Conservation (phyloP, 305 asterid genomes). For the Fraxinus xanthoxyloides region DNA sequence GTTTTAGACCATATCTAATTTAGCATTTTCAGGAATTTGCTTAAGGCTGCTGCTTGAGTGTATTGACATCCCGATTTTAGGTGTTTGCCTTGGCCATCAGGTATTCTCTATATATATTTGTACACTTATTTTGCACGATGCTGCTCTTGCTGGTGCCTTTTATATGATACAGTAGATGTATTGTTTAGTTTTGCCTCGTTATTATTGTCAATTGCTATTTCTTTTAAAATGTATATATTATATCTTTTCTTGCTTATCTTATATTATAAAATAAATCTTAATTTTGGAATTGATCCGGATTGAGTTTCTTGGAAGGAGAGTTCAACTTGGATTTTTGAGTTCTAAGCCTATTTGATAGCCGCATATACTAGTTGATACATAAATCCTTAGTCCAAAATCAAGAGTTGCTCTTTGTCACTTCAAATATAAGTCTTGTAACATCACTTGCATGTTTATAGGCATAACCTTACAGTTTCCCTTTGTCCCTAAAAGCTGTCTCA, state of each 20-base stretch:
- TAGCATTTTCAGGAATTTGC: constrained; percentile 72
- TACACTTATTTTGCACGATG: neutral
- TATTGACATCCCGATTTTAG: constrained; percentile 87
- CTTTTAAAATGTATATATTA: neutral
- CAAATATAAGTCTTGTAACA: neutral
- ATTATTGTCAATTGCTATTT: neutral
- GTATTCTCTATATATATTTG: constrained; percentile 32
- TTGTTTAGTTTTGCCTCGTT: neutral
- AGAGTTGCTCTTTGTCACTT: neutral
- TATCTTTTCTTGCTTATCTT: neutral
- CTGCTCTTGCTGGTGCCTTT: neutral
- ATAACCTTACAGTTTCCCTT: neutral
- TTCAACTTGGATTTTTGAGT: neutral
- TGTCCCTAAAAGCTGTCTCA: neutral
- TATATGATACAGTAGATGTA: neutral
- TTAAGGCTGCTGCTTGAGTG: constrained; percentile 82
- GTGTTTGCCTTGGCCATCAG: constrained; percentile 99
- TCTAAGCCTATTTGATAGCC: neutral
- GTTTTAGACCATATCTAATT: neutral
- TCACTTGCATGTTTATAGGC: neutral
- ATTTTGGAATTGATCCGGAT: neutral
- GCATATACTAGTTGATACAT: neutral
- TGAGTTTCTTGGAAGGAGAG: neutral
- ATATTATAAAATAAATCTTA: neutral
- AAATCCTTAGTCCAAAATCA: neutral